phyloP scores from a whole-genome alignment of 352 stramenopile species.

The Phytophthora chlamydospora region DNA sequence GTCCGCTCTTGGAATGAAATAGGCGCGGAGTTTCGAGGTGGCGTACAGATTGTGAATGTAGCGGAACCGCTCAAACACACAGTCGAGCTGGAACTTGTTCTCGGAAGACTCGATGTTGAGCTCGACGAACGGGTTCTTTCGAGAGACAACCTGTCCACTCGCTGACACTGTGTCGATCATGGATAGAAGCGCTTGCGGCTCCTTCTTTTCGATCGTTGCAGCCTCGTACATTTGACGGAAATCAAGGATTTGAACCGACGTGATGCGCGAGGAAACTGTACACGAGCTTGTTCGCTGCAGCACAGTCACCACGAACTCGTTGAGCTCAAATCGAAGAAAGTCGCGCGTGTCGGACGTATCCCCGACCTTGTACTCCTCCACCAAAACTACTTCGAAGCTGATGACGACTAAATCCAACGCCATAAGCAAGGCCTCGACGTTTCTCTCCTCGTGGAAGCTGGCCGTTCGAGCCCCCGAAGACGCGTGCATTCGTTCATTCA shows the following conservation, averaged over 20 bases:
- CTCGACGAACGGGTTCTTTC: slow-evolving; percentile 46
- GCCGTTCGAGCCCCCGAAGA: slow-evolving; percentile 51
- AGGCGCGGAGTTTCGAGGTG: slow-evolving; percentile 64
- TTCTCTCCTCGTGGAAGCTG: slow-evolving; percentile 52
- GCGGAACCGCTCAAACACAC: slow-evolving; percentile 62
- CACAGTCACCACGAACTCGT: slow-evolving; percentile 67
- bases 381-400: slow-evolving; percentile 54
- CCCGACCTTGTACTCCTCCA: slow-evolving; percentile 36
- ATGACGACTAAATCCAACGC: slow-evolving; percentile 68
- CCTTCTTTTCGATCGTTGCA: slow-evolving; percentile 20
- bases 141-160: slow-evolving; percentile 9
- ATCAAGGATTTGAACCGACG: slow-evolving; percentile 69
- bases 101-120: slow-evolving; percentile 67
- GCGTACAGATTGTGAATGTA: slow-evolving; percentile 80
- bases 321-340: slow-evolving; percentile 74
- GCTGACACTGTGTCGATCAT: slow-evolving; percentile 23
- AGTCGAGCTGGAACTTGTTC: slow-evolving; percentile 59
- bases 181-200: slow-evolving; percentile 35
- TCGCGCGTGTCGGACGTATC: slow-evolving; percentile 48
- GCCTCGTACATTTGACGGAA: slow-evolving; percentile 52
- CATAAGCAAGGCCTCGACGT: slow-evolving; percentile 66
- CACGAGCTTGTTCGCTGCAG: slow-evolving; percentile 62
- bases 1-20: slow-evolving; percentile 46
- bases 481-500: slow-evolving; percentile 69
- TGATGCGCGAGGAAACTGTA: slow-evolving; percentile 62